Evolutionary conservation across 495 filamentous ascomycete species (phyloP), one percentile per base, ranked within the genome.

Genomic region (Aspergillus kassunensis): DNA sequence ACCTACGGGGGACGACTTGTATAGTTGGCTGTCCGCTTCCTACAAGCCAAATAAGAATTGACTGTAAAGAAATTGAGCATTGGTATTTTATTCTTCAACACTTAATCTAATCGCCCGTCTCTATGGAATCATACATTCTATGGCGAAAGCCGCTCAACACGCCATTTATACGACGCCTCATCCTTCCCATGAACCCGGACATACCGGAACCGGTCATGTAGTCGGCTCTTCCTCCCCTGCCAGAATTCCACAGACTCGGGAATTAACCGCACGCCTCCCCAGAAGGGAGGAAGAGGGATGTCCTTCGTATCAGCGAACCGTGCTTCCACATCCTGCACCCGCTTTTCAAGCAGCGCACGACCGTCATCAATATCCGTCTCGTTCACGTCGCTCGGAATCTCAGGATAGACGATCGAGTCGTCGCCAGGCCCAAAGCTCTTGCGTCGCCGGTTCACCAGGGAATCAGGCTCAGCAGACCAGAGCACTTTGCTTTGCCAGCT

Each of bases 161-260:
- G 53, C 65, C 72, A 77, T 51, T 60, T 57, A 39, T 57, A 89
- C 54, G 83, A 60, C 59, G 82, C 75, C 56, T 84, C 75, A 54
- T 83, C 70, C 53, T 68, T 76, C 74, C 81, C 89, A 58, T 73
- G 74, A 35, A 76, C 74, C 58, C 78, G 83, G 19, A 80, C 78
- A 74, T 97, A 98, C 53, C 84, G 73, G 68, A 97, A 97, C 20
- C 93, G 88, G 82, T 97, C 90, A 78, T 96, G 90, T 64, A 96
- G 68, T 30, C 93, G 79, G 74, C 85, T 95, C 50, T 84, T 77
- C 49, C 95, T 78, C 33, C 93, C 93, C 73, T 95, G 89, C 92
- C 91, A 96, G 68, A 97, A 97, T 76, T 96, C 91, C 33, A 97
- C 78, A 47, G 81, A 80, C 68, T 89, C 87, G 1, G 93, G 93